Evolutionary conservation across 306 rosid genomes (phyloP), one percentile per base, ranked within the genome.

Genomic region (Cucumis sativus): DNA sequence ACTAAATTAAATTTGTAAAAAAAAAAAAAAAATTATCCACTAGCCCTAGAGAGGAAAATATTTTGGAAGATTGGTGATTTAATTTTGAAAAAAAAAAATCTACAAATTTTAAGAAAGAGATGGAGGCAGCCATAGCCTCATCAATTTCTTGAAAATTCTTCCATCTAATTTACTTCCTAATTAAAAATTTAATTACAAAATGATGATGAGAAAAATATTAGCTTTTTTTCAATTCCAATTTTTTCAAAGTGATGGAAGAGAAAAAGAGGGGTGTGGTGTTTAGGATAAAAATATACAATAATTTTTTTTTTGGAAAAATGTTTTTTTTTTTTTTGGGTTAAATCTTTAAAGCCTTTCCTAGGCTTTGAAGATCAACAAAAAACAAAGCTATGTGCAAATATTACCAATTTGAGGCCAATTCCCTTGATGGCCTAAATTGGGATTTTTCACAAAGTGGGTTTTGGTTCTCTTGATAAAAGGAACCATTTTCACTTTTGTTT

Each of bases 111-210:
- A 47, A 70, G 76, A 70, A 14, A 70, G 12, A 49, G 49, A 15
- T 35, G 43, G 76, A 5, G 23, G 45, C 60, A 51, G 4, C 76
- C 76, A 1, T 43, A 15, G 76, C 60, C 60, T 16, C 76, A 16
- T 43, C 23, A 14, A 49, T 51, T 49, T 30, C 13, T 45, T 40
- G 13, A 45, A 65, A 65, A 17, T 9, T n/a, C 18, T 23, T 70
- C 17, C 10, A 21, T 4, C 54, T 16, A 17, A 64, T n/a, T 67
- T 67, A 47, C 6, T 28, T 23, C 76, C 77, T 73, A 52, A 17
- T 73, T 73, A 10, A 73, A 73, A 73, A 33, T 73, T 49, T 73
- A 73, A 73, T 73, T 73, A 80, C 57, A 58, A 33, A 33, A 41
- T 21, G 40, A 58, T 2, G 69, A 40, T 58, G 40, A 39, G 51